Base-by-base conservation (phyloP, 306 rosid species). In the Cucumis hystrix region DNA sequence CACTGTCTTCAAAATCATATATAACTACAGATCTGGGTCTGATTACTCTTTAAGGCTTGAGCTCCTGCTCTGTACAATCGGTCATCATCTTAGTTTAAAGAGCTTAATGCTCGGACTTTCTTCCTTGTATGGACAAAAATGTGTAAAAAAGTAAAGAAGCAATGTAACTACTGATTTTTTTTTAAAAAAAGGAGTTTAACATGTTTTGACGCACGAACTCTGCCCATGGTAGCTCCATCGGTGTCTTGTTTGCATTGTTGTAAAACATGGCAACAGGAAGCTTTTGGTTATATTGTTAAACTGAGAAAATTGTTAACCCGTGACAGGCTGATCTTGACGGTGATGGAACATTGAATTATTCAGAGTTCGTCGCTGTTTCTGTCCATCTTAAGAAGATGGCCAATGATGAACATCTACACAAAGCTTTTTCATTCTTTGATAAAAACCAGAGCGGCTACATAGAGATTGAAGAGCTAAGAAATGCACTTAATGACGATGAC, bases 401-500 rank as follows among this genome's bases (percentile, higher is more conserved):
- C 74, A 86, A 93, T 49, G 98, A 93, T 25, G 91, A 91, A 78
- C 98, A 93, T 84, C 87, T 93, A 13, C 96, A 80, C 76, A 89
- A 87, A 84, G 98, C 98, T n/a, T 93, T 93, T 77, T 81, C 86
- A 43, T 89, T 83, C 88, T 91, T 93, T 8, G 97, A 93, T 81
- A 81, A 78, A 77, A 89, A 91, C 81, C 77, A 81, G 73, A 91
- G 84, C 67, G 92, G 88, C 54, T 88, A 68, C 81, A 91, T 91
- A 83, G 98, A 93, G 83, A 83, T 88, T 78, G 98, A 91, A 52
- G 98, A 93, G 83, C 83, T 93, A 35, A 85, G 89, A 23, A 76
- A 75, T 39, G 90, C 96, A 61, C 86, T 93, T 73, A 87, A 61
- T 33, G 96, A 91, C 68, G 96, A 87, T 58, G 75, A 84, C n/a